Conservation (phyloP, 495 filamentous ascomycete genomes). For the Acidiella bohemica region DNA sequence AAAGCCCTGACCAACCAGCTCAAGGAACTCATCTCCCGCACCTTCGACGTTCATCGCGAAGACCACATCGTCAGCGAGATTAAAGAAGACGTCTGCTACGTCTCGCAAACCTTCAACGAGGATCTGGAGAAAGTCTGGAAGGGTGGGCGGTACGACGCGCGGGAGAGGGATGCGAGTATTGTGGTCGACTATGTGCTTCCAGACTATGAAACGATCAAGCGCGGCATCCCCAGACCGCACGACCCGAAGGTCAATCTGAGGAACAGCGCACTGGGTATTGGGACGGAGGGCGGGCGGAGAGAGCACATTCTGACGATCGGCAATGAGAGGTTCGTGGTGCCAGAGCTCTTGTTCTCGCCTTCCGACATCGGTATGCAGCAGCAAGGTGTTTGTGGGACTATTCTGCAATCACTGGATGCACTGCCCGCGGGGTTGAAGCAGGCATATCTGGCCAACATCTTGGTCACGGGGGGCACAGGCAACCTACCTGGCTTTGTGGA, state of each 20-base stretch:
- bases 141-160: constrained; percentile 39
- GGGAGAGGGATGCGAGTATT: constrained; percentile 46
- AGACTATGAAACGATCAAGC: constrained; percentile 64
- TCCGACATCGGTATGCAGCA: constrained; percentile 77
- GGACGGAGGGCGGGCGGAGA: constrained; percentile 39
- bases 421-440: constrained; percentile 51
- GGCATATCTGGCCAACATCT: constrained; percentile 39
- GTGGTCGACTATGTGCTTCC: constrained; percentile 88
- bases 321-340: constrained; percentile 84
- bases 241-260: constrained; percentile 45
- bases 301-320: constrained; percentile 79
- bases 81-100: constrained; percentile 80
- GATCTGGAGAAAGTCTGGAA: constrained; percentile 82
- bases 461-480: constrained; percentile 79
- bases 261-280: constrained; percentile 38
- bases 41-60: constrained; percentile 91
- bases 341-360: constrained; percentile 80
- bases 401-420: constrained; percentile 65
- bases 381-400: constrained; percentile 64
- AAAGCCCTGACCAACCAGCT: constrained; percentile 92
- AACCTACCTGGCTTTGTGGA: constrained; percentile 69
- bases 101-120: constrained; percentile 52
- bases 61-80: constrained; percentile 86
- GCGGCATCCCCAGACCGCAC: constrained; percentile 64
- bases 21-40: constrained; percentile 76